Conservation (phyloP, 1,139 yeast species). For the Magnusiomyces ingens region DNA sequence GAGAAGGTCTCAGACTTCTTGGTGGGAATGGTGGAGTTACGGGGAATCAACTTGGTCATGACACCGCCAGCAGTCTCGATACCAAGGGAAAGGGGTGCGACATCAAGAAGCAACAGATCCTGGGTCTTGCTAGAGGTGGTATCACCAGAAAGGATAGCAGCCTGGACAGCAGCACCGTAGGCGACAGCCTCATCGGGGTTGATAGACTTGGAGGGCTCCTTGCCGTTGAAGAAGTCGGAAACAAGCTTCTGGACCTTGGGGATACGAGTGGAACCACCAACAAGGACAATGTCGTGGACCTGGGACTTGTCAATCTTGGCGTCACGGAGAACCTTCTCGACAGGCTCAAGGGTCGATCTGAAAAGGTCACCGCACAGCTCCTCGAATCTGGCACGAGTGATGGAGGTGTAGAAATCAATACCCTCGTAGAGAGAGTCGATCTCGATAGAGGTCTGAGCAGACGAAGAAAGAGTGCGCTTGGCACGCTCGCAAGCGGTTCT, state of each 20-base stretch:
- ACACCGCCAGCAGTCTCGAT: conserved; percentile 95
- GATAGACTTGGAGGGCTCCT: conserved; percentile 32
- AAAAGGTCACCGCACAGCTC: conserved; percentile 92
- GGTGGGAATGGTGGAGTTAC: conserved; percentile 90
- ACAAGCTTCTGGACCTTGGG: conserved; percentile 97
- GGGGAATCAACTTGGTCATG: conserved; percentile 83
- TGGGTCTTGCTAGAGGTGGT: conserved; percentile 65
- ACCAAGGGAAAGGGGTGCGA: conserved; percentile 82
- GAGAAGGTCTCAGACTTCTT: conserved; percentile 89
- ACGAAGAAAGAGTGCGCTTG: conserved; percentile 96
- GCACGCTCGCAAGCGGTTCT: conserved; percentile 99
- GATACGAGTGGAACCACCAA: conserved; percentile 99
- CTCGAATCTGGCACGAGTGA: conserved; percentile 99
- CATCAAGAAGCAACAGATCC: conserved; percentile 78
- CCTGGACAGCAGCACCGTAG: conserved; percentile 92
- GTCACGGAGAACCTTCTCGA: conserved; percentile 95
- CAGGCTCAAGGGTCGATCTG: conserved; percentile 95
- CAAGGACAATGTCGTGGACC: conserved; percentile 93
- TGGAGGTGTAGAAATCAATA: conserved; percentile 91
- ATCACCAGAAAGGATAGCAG: conserved; percentile 88
- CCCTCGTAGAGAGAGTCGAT: conserved; percentile 96
- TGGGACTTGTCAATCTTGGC: conserved; percentile 83
- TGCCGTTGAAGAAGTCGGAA: conserved; percentile 97
- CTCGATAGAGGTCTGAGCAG: conserved; percentile 94
- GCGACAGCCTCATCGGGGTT: conserved; percentile 60